A percentile compares a stretch with the other conserved stretches of the same genome.
phyloP scores from a whole-genome alignment of 2,329 filamentous ascomycete genomes.

The Bipolaris oryzae region DNA sequence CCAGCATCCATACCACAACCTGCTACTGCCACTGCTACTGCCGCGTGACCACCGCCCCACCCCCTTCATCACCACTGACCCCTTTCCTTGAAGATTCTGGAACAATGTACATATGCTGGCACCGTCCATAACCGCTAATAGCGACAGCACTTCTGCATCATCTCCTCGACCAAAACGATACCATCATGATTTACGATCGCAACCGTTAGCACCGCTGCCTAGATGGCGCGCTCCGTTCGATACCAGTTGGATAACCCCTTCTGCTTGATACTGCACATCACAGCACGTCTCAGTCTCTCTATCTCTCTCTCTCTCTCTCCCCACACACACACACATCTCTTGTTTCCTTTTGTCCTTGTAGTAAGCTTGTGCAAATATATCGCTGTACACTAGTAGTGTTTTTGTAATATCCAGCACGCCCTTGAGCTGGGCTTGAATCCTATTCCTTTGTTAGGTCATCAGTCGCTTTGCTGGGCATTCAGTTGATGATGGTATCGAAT shows the following conservation, averaged over 20 bases:
- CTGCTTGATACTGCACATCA: conserved; percentile 13
- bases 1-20: conserved; percentile 14
- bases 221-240: conserved; percentile 5
- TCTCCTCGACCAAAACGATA: conserved; percentile 2
- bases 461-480: not conserved
- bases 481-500: not conserved
- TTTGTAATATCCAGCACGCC: conserved; percentile 9
- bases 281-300: conserved; percentile 2
- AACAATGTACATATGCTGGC: conserved; percentile 16
- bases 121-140: conserved; percentile 8
- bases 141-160: not conserved
- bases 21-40: conserved; percentile 9
- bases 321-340: not conserved
- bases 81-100: not conserved
- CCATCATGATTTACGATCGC: conserved; percentile 5
- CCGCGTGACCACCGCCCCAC: conserved; percentile 5
- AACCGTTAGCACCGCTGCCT: not conserved
- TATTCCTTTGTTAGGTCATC: not conserved
- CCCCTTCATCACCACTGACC: not conserved
- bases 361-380: not conserved
- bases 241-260: conserved; percentile 5
- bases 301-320: not conserved
- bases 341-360: conserved; percentile 9
- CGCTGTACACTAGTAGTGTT: conserved; percentile 10
- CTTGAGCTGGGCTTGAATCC: conserved; percentile 11